Conservation (phyloP, 495 filamentous ascomycete genomes). For the Hyaloscypha variabilis region DNA sequence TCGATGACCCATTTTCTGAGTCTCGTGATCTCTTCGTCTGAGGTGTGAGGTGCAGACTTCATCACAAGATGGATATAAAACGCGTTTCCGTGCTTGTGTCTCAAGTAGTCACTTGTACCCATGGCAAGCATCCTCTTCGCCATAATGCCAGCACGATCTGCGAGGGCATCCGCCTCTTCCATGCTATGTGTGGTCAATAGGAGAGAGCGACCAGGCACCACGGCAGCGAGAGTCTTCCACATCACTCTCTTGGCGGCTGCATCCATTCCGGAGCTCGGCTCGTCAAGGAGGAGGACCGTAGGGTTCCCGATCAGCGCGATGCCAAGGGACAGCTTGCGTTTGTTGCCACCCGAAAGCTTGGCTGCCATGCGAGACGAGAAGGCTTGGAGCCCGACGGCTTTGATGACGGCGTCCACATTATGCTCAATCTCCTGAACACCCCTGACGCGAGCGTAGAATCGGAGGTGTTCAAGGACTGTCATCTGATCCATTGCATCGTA, state of each 20-base stretch:
- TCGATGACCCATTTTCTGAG: conserved; percentile 63
- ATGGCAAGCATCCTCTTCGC: conserved; percentile 72
- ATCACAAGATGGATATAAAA: conserved; percentile 76
- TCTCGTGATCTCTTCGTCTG: conserved; percentile 61
- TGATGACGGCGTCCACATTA: conserved; percentile 62
- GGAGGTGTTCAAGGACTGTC: conserved; percentile 71
- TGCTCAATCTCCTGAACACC: conserved; percentile 65
- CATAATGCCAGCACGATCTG: conserved; percentile 69
- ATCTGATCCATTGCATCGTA: conserved; percentile 70
- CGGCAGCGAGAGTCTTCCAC: conserved; percentile 67
- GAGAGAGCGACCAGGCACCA: conserved; percentile 62
- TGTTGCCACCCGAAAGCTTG: conserved; percentile 73
- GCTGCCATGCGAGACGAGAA: conserved; percentile 64
- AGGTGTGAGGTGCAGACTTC: conserved; percentile 68
- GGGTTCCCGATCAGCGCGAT: conserved; percentile 80
- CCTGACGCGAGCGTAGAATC: conserved; percentile 72
- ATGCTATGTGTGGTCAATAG: conserved; percentile 77
- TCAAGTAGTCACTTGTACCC: conserved; percentile 61
- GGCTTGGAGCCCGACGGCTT: conserved; percentile 59
- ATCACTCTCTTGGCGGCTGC: conserved; percentile 74
- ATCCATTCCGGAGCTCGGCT: conserved; percentile 71
- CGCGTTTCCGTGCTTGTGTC: conserved; percentile 60
- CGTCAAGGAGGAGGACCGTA: conserved; percentile 71
- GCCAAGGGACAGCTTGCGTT: conserved; percentile 71
- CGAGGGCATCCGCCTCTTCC: conserved; percentile 80